Percentiles rank a stretch among this genome's conserved stretches.
Evolutionary conservation across 75 land plant species (phyloP).

Genomic region (Selaginella tamariscina): DNA sequence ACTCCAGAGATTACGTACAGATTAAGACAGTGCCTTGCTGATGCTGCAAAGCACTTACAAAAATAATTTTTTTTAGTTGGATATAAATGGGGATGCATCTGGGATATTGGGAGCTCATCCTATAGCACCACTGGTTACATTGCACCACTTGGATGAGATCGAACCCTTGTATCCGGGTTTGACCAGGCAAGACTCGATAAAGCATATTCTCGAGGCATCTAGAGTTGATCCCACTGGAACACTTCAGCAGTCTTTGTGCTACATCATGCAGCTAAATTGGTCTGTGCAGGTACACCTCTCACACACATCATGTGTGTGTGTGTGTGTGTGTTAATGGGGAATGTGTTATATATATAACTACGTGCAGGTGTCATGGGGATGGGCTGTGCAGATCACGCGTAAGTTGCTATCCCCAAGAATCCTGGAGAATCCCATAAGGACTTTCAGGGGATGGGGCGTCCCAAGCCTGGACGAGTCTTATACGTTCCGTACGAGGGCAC

Average conservation of each 20-base stretch:
- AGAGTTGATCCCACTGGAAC: background rate
- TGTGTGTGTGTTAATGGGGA: too few species aligned
- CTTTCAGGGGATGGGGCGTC: background rate
- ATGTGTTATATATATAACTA: too few species aligned
- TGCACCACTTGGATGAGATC: background rate
- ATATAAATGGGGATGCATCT: slow-evolving; percentile 7
- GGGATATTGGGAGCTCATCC: slow-evolving; percentile 9
- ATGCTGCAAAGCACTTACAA: too few species aligned
- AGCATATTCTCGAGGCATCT: background rate
- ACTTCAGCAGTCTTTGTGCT: slow-evolving; percentile 2
- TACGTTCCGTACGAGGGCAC: slow-evolving; percentile 26
- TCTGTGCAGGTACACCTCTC: too few species aligned
- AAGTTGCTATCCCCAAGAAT: background rate
- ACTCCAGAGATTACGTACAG: background rate
- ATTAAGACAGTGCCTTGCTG: background rate
- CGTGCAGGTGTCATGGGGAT: slow-evolving; percentile 13
- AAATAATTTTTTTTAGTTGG: slow-evolving; percentile 2
- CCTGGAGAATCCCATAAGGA: background rate
- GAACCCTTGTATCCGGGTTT: background rate
- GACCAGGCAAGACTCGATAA: background rate
- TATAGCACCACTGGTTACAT: background rate
- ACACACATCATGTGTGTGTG: too few species aligned
- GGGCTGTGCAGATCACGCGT: background rate
- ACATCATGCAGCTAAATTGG: background rate
- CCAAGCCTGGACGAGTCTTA: background rate